A percentile compares a stretch with the other conserved stretches of the same genome.
Conservation (phyloP, 352 stramenopile species). For the Globisporangium nodosum region DNA sequence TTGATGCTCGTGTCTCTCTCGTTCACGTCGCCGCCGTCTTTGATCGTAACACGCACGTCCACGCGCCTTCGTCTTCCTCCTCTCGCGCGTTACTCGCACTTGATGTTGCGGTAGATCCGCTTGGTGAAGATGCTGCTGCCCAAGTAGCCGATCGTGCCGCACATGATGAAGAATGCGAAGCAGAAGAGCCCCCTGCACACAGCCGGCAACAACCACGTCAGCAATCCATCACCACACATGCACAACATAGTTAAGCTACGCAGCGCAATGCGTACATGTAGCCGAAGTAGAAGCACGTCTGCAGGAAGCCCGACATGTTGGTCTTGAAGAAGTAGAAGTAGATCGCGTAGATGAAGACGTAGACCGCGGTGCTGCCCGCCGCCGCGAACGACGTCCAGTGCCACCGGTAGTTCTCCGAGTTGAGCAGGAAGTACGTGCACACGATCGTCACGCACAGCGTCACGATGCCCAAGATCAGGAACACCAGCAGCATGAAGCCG, state of each 20-base stretch:
- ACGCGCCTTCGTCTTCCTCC: too few relatives aligned
- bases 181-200: constrained; percentile 85
- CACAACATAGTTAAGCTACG: not conserved
- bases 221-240: not conserved
- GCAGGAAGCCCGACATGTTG: constrained; percentile 98
- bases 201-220: constrained; percentile 5
- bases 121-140: constrained; percentile 92
- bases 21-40: too few relatives aligned
- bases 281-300: constrained; percentile 98
- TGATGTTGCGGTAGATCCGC: constrained; percentile 95
- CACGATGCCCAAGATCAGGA: constrained; percentile 97
- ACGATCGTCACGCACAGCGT: constrained; percentile 98
- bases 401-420: constrained; percentile 99
- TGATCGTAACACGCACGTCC: too few relatives aligned
- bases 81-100: constrained; percentile 79
- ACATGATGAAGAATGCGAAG: constrained; percentile 92
- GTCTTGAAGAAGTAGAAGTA: constrained; percentile 99
- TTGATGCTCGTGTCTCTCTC: not conserved
- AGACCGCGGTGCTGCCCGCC: constrained; percentile 91
- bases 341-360: constrained; percentile 98
- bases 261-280: constrained; percentile 88
- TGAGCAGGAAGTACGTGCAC: constrained; percentile 98
- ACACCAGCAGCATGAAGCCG: constrained; percentile 98
- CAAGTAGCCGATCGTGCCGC: constrained; percentile 87
- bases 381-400: constrained; percentile 97